Conservation (phyloP, 2,329 filamentous ascomycete species). For the Fusarium tricinctum region DNA sequence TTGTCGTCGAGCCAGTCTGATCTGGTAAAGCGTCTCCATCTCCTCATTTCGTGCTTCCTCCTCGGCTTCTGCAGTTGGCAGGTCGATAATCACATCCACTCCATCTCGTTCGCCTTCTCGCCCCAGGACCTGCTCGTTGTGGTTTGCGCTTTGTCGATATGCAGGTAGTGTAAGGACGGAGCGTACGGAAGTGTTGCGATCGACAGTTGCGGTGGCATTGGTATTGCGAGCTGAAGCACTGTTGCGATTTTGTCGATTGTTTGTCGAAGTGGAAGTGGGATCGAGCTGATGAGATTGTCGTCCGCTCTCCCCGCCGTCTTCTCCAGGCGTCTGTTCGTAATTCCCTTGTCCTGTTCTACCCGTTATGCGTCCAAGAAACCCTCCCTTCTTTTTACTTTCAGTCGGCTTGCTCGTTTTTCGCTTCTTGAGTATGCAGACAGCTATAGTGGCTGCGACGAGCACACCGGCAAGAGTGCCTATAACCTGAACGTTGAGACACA, state of each 20-base stretch:
- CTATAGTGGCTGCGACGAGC: constrained; percentile 26
- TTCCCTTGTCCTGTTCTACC: constrained; percentile 29
- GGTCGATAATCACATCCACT: constrained; percentile 90
- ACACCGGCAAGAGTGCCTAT: constrained; percentile 36
- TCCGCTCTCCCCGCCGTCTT: constrained; percentile 48
- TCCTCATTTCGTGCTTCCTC: constrained; percentile 85
- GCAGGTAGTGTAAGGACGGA: constrained; percentile 95
- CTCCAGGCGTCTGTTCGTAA: constrained; percentile 53
- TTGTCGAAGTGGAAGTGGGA: constrained; percentile 35
- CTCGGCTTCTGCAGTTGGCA: constrained; percentile 83
- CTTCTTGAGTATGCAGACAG: constrained; percentile 41
- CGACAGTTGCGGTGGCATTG: constrained; percentile 64
- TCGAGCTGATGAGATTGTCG: constrained; percentile 49
- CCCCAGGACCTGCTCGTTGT: constrained; percentile 85
- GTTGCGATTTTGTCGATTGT: constrained; percentile 31
- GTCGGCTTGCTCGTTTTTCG: constrained; percentile 22
- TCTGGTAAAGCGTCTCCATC: constrained; percentile 94
- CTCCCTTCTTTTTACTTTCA: constrained; percentile 39
- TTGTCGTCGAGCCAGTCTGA: constrained; percentile 80
- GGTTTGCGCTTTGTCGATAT: constrained; percentile 80
- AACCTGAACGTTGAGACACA: constrained; percentile 29
- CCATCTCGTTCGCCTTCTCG: constrained; percentile 92
- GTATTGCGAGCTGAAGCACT: constrained; percentile 19
- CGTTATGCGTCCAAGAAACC: constrained; percentile 42
- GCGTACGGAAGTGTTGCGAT: constrained; percentile 87